Percentiles rank a stretch among this genome's conserved stretches.
phyloP scores from a whole-genome alignment of 169 alveolate genomes.

The Plasmodium vinckei region DNA sequence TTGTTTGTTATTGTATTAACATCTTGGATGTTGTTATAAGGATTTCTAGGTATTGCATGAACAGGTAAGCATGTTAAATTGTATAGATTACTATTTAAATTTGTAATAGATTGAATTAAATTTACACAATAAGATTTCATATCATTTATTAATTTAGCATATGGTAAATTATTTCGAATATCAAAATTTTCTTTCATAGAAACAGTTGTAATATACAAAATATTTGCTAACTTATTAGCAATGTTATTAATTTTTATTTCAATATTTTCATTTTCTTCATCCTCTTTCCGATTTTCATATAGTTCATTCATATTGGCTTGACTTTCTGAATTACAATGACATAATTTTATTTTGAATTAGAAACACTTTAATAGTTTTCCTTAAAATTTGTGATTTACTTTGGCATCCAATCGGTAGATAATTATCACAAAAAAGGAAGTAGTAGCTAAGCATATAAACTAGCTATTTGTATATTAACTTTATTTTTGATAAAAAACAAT shows the following conservation, averaged over 20 bases:
- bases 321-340: too few relatives aligned
- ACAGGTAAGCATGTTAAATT: slow-evolving; percentile 62
- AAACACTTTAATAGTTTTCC: too few relatives aligned
- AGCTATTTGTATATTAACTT: too few relatives aligned
- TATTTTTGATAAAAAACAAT: too few relatives aligned
- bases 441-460: too few relatives aligned
- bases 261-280: slow-evolving; percentile 10
- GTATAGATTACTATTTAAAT: slow-evolving; percentile 31
- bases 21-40: slow-evolving; percentile 43
- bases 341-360: too few relatives aligned
- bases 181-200: slow-evolving; percentile 65
- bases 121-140: slow-evolving; percentile 75
- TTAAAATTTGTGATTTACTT: too few relatives aligned
- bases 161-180: slow-evolving; percentile 23
- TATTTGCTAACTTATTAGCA: slow-evolving; percentile 69
- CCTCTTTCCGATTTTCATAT: slow-evolving; percentile 19
- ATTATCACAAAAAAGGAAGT: too few relatives aligned
- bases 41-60: slow-evolving; percentile 61
- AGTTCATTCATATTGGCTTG: slow-evolving; percentile 13
- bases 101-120: slow-evolving; percentile 51
- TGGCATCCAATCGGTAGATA: too few relatives aligned
- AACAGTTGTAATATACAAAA: slow-evolving; percentile 46
- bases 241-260: slow-evolving; percentile 41
- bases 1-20: slow-evolving; percentile 44
- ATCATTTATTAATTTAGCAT: slow-evolving; percentile 65